A percentile compares a stretch with the other conserved stretches of the same genome.
Conservation (phyloP, 495 filamentous ascomycete genomes). For the Clohesyomyces aquaticus region DNA sequence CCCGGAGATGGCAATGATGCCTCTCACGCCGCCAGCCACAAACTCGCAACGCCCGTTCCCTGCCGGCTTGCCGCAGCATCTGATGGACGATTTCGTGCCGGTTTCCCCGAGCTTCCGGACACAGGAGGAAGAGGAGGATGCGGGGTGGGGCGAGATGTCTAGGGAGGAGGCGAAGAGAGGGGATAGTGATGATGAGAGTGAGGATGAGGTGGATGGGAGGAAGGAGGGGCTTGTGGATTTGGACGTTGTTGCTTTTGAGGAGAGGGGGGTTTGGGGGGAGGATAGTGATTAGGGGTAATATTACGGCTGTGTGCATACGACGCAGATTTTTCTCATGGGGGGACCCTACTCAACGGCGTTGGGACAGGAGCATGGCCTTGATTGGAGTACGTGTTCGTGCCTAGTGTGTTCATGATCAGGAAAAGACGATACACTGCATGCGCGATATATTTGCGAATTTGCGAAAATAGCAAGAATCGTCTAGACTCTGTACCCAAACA, state of each 20-base stretch:
- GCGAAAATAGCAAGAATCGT: too few species aligned
- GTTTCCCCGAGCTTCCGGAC: constrained; percentile 20
- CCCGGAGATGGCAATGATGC: constrained; percentile 33
- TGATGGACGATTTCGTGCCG: constrained; percentile 35
- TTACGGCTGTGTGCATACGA: too few species aligned
- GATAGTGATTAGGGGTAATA: constrained; percentile 16
- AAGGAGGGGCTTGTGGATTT: constrained; percentile 28
- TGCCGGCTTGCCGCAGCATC: constrained; percentile 20
- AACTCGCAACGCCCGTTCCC: neutral
- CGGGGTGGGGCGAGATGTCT: constrained; percentile 33
- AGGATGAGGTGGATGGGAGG: neutral
- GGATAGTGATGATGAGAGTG: constrained; percentile 4
- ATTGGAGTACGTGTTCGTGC: too few species aligned
- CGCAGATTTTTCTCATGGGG: too few species aligned
- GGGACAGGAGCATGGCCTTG: too few species aligned
- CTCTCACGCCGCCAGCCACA: constrained; percentile 13
- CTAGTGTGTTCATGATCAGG: too few species aligned
- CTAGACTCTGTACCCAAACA: too few species aligned
- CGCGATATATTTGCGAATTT: too few species aligned
- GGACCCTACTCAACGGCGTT: too few species aligned
- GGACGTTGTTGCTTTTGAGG: constrained; percentile 30
- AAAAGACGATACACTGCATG: too few species aligned
- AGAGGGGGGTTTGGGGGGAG: constrained; percentile 38
- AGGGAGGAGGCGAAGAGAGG: constrained; percentile 24
- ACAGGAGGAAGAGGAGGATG: constrained; percentile 26